These are phyloP conservation scores for Monosporascus sp. DNA, from an alignment of 2,329 filamentous ascomycete species.

Conservation along the genomic window DNA sequence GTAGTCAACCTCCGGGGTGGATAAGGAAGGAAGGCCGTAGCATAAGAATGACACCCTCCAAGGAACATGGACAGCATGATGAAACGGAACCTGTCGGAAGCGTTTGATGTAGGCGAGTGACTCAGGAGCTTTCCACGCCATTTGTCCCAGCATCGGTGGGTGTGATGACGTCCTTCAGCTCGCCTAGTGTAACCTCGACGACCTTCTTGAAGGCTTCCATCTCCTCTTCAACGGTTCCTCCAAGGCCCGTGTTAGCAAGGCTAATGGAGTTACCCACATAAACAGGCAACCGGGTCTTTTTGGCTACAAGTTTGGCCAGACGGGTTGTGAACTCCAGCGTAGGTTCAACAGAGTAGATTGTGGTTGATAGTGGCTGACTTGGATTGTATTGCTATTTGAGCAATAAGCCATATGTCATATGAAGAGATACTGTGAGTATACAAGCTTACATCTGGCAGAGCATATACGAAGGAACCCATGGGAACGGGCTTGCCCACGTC, in stretches of 20 bases:
- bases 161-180: constrained; percentile 36
- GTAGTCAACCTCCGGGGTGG: not conserved
- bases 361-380: constrained; percentile 66
- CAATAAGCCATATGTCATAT: not conserved
- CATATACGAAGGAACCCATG: constrained; percentile 90
- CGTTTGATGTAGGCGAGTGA: not conserved
- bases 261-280: constrained; percentile 89
- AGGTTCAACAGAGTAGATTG: constrained; percentile 68
- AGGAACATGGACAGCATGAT: no score
- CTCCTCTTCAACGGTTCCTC: constrained; percentile 84
- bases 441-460: constrained; percentile 73
- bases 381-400: constrained; percentile 43
- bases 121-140: constrained; percentile 12
- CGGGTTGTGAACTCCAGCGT: constrained; percentile 84
- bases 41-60: not conserved
- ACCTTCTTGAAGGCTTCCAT: constrained; percentile 80
- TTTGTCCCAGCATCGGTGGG: constrained; percentile 13
- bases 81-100: not conserved
- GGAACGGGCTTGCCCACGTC: constrained; percentile 45
- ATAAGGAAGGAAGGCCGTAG: not conserved
- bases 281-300: constrained; percentile 65
- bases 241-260: constrained; percentile 66
- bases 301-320: constrained; percentile 77
- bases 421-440: not conserved
- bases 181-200: constrained; percentile 60